Evolutionary conservation across 2,329 filamentous ascomycete species (phyloP), one percentile per base, ranked within the genome.

Genomic region (Fusarium tupiense): DNA sequence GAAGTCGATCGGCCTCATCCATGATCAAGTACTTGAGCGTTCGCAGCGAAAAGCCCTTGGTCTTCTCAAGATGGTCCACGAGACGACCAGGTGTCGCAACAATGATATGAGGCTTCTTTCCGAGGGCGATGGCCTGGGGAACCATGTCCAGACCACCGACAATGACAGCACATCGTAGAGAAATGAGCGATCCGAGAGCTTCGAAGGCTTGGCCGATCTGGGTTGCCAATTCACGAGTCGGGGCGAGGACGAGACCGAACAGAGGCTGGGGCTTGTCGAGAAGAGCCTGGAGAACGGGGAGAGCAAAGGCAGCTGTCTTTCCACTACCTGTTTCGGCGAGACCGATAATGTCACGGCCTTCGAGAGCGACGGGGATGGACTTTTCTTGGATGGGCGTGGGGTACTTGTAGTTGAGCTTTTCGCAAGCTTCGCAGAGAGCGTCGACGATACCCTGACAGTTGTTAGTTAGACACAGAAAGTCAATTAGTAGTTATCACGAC

Each of bases 91-190:
- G 96, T 0, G 96, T 98, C 2, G 96, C 96, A 44, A 98, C 95
- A 29, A 98, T 87, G 31, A 99, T 92, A 79, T 99, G 96, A 13
- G 96, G 96, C 78, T 96, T 96, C 88, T 98, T 98, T n/a, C 93
- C 94, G 2, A 99, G 89, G 0, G 95, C 93, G 73, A 99, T 97
- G 3, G 93, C 85, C 82, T 99, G 96, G 0, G 94, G 90, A 2
- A 98, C 93, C 94, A 98, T 98, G 75, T 98, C 96, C 87, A 98
- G 91, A 49, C 96, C 96, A 78, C 96, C 96, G 3, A 98, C 94
- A 49, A 99, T 91, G 22, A 96, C 92, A 12, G 94, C 92, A 79
- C 91, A 94, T 79, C 94, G 91, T 43, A 98, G 92, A n/a, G 91
- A 93, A 76, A 99, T 98, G 35, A 95, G 87, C 16, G 93, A 91